Evolutionary conservation across 78 protist genomes (phyloP), one percentile per base, ranked within the genome.

Genomic region (Emiliania huxleyi): DNA sequence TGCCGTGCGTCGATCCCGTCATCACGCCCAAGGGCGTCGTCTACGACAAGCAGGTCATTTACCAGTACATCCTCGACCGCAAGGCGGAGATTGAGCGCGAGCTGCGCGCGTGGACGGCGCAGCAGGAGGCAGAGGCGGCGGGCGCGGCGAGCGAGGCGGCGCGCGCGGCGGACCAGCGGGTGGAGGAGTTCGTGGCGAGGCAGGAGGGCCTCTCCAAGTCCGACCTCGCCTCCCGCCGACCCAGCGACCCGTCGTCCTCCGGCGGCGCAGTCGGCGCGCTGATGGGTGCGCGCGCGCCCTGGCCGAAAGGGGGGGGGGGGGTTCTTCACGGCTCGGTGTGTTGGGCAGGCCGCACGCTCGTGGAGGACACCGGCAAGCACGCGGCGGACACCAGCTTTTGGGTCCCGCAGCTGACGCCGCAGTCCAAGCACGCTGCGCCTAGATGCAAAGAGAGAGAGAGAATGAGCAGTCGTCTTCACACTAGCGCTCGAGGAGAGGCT

Each of bases 321-420:
- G n/a, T n/a, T n/a, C n/a, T n/a, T n/a, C n/a, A n/a, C n/a, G n/a
- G n/a, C n/a, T n/a, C n/a, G n/a, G n/a, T n/a, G n/a, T n/a, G n/a
- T n/a, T n/a, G n/a, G n/a, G n/a, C n/a, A n/a, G n/a, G n/a, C n/a
- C 89, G 52, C 40, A 23, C 37, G 21, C 38, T 81, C 40, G 1
- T 42, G 38, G 42, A 26, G 8, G 89, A 81, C 55, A 0, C 0
- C 56, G 38, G 56, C 37, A 44, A 29, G 89, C 89, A 81, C 38
- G 89, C 89, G 5, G 56, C 55, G 25, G 89, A 81, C 89, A 43
- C 23, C 29, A 81, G 38, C 89, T 81, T 81, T 56, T 81, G 89
- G 89, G 56, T 25, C 19, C 89, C 89, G 89, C 35, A 26, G 56
- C 35, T 11, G 8, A 44, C 89, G 55, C 89, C 89, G 38, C 25